Evolutionary conservation across 768 basidiomycete species (phyloP), one percentile per base, ranked within the genome.

Genomic region (Amanita pseudoporphyria): DNA sequence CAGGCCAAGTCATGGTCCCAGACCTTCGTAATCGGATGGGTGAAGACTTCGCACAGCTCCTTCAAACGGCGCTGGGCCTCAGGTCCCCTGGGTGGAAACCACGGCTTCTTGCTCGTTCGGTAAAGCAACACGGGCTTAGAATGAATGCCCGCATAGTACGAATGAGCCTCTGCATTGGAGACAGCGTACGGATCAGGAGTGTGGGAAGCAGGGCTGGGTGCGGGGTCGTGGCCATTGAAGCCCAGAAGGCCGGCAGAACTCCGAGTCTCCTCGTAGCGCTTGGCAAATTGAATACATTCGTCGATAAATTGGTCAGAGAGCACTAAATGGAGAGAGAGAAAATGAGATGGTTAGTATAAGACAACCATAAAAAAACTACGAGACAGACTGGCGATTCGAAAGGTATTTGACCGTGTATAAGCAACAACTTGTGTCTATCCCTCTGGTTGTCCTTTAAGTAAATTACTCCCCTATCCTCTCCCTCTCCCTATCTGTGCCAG

Each of bases 41-140:
- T 54, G 56, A 62, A 64, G 54, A 68, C 62, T 55, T 57, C 50
- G 32, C 56, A 46, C 35, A 63, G 52, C 59, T 67, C 66, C 57
- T 65, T 67, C 53, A 54, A 53, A 52, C 45, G 51, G 53, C 52
- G 56, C 19, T 56, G 48, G 48, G 53, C 52, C 46, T 58, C 54
- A n/a, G n/a, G n/a, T n/a, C n/a, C n/a, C n/a, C n/a, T n/a, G 54
- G 57, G 57, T 38, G 47, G 56, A 44, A 30, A 57, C 62, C 62
- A 63, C 54, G 54, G 37, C 53, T 58, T 52, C 54, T 58, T 58
- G 42, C 64, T 62, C 26, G 58, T 64, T 19, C 59, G 54, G 49
- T 64, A 65, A 46, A 65, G 19, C 16, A 58, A 53, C 18, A 38
- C 52, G 48, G 62, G 64, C 50, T 55, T 41, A 51, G 63, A 64